Evolutionary conservation across 768 basidiomycete species (phyloP).

Genomic region (Hericium alpestre): DNA sequence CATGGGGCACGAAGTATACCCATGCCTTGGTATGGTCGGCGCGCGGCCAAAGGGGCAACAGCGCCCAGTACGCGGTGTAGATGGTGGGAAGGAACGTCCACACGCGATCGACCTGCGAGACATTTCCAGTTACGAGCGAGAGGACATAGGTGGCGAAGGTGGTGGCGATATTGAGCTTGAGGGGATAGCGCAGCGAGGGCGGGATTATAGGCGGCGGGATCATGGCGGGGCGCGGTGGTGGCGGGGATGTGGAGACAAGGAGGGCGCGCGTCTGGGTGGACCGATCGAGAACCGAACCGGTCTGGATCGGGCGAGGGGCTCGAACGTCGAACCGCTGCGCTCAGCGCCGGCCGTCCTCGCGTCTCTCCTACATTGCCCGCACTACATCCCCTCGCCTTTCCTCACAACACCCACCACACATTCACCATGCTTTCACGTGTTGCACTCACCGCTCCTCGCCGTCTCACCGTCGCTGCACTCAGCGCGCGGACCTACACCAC

Average conservation of each 20-base stretch:
- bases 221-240: slow-evolving; percentile 24
- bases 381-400: neutral
- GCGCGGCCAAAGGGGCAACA: slow-evolving; percentile 51
- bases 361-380: neutral
- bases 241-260: slow-evolving; percentile 60
- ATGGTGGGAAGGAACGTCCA: slow-evolving; percentile 68
- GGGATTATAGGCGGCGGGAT: neutral
- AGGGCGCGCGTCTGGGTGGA: slow-evolving; percentile 5
- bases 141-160: slow-evolving; percentile 43
- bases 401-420: neutral
- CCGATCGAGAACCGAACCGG: neutral
- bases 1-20: slow-evolving; percentile 45
- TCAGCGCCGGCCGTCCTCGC: neutral
- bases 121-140: slow-evolving; percentile 65
- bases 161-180: slow-evolving; percentile 43
- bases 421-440: slow-evolving; percentile 11
- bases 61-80: slow-evolving; percentile 74
- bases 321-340: neutral
- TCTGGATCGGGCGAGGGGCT: neutral
- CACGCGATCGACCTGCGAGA: slow-evolving; percentile 79
- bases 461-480: slow-evolving; percentile 27
- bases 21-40: slow-evolving; percentile 13
- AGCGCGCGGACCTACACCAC: slow-evolving; percentile 25
- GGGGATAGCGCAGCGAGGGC: slow-evolving; percentile 38
- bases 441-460: slow-evolving; percentile 29